phyloP scores from a whole-genome alignment of 352 stramenopile species.

The Phytophthora cryptogea region DNA sequence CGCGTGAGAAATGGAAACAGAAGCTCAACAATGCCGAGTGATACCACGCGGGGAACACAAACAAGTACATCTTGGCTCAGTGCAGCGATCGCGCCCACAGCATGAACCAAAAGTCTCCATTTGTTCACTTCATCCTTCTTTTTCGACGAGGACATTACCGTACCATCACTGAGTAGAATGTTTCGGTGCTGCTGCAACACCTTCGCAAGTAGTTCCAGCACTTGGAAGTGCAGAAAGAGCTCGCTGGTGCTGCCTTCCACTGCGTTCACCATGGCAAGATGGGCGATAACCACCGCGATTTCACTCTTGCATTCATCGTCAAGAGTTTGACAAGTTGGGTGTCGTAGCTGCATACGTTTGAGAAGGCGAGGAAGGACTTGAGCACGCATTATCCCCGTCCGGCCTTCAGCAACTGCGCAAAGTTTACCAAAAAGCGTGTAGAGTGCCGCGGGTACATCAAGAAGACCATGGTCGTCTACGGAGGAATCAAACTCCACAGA shows the following conservation, averaged over 20 bases:
- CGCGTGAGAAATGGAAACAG: conserved; percentile 41
- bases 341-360: conserved; percentile 65
- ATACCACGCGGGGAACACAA: conserved; percentile 54
- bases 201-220: conserved; percentile 53
- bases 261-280: conserved; percentile 56
- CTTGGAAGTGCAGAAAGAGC: conserved; percentile 69
- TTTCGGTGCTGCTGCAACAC: conserved; percentile 28
- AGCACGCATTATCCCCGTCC: conserved; percentile 56
- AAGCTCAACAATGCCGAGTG: conserved; percentile 43
- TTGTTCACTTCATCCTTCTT: conserved; percentile 30
- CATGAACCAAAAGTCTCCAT: conserved; percentile 55
- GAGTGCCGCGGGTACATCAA: conserved; percentile 61
- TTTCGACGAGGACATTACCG: conserved; percentile 7
- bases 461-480: conserved; percentile 47
- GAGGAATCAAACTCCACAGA: conserved; percentile 34
- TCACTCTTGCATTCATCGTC: conserved; percentile 70
- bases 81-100: conserved; percentile 54
- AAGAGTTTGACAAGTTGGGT: conserved; percentile 13
- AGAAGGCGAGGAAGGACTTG: conserved; percentile 70
- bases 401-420: conserved; percentile 62
- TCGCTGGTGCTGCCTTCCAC: conserved; percentile 71
- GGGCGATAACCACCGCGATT: conserved; percentile 58
- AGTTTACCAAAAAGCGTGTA: conserved; percentile 71
- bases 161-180: conserved; percentile 6
- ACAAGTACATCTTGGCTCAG: conserved; percentile 69